Base-by-base conservation (phyloP, 164 flowering plant species). In the Tetrastigma voinierianum region DNA sequence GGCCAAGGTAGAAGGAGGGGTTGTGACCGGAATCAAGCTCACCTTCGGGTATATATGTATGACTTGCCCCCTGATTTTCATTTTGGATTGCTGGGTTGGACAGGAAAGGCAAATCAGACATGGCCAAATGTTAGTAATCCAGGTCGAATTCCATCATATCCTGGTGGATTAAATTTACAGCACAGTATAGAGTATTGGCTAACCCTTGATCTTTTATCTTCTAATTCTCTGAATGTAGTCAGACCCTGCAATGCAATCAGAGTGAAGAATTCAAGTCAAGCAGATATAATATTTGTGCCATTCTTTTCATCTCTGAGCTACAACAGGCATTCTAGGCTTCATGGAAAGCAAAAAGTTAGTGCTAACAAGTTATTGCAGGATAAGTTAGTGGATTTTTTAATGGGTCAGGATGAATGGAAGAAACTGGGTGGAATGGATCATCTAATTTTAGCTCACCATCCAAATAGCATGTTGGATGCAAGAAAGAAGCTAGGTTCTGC, bases 141-240 rank as follows among this genome's bases (percentile, higher is more conserved):
- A 4, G 66, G 60, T 25, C 47, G 13, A 21, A 70, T 92, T 13
- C 92, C 93, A n/a, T 23, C 62, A 13, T 95, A 95, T 69, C 91
- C 98, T 0, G 97, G 98, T 43, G 98, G 98, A 21, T 74, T 95
- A 68, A 92, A 90, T 72, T 68, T 85, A 62, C 98, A 95, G 76
- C 97, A 91, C 58, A 95, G 98, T 67, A 68, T 85, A 2, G 98
- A 90, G 70, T 91, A 90, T 69, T 91, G 97, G 97, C 90, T 95
- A 43, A 86, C 96, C 25, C 79, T 95, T 67, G 98, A 95, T 83
- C 90, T 95, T 59, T 83, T 95, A 14, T 70, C 84, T 10, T 95
- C 97, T 9, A 70, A 80, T 59, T 58, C 46, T 48, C 74, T 72
- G 20, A 66, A 74, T 25, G 60, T 78, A 10, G 58, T 20, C 4